Evolutionary conservation across 495 filamentous ascomycete species (phyloP), one percentile per base, ranked within the genome.

Genomic region (Stereocaulon alpinum): DNA sequence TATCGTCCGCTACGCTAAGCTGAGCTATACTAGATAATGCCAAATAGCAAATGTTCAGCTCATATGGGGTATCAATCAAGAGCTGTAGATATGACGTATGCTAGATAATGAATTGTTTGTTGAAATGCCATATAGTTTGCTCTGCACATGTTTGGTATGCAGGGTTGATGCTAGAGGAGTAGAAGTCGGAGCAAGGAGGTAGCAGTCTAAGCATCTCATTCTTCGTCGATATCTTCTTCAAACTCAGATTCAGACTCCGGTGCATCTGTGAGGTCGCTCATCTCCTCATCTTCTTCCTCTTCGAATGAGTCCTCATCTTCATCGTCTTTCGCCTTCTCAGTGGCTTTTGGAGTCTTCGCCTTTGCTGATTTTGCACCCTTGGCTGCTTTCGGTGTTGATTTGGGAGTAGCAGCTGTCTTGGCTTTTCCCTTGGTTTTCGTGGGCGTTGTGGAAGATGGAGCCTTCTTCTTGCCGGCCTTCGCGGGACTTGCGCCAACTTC

Each of bases 321-420:
- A 11, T 43, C 45, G 1, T 24, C 32, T 30, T 58, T 54, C 18
- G 24, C 32, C 27, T 2, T 49, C 30, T 53, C n/a, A n/a, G n/a
- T 37, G 17, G 15, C n/a, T 20, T n/a, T 40, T 34, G 2, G 47
- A 11, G 48, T 11, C 34, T 54, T 27, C 24, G 14, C 14, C 7
- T 48, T 57, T 27, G 54, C 42, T 30, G 29, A 17, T 43, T 40
- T 52, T 24, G 40, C 24, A 2, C 44, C 40, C 24, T 59, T 59
- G 15, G 34, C n/a, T 48, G 55, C 41, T 40, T 32, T 37, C 7
- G 7, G 1, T 9, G 34, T 37, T 12, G 34, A 2, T 34, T 40
- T 32, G 22, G 42, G 17, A 18, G 29, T 41, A 37, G 34, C 6
- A 22, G 17, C 24, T 11, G 27, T 34, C 41, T 22, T 22, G 3